These are phyloP conservation scores for Keithomyces neogunnii DNA, from an alignment of 2,329 filamentous ascomycete genomes.

Conservation along the genomic window DNA sequence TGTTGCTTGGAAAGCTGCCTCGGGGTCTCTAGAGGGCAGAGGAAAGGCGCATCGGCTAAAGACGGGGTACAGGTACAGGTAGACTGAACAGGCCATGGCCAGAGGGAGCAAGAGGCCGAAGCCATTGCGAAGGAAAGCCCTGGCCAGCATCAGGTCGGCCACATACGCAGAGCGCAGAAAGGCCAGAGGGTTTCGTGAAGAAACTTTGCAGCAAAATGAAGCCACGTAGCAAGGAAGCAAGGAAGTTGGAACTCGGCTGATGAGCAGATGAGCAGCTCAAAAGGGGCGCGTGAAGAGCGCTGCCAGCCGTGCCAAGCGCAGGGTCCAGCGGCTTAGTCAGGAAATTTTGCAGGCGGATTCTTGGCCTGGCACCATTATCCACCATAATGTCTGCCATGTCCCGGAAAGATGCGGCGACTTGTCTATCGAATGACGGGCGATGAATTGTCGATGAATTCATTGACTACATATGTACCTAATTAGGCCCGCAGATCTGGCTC, in stretches of 20 bases:
- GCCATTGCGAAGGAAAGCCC: slow-evolving; percentile 46
- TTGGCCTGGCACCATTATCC: too few relatives aligned
- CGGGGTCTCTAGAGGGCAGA: slow-evolving; percentile 28
- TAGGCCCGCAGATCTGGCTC: too few relatives aligned
- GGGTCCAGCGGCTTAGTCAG: background rate
- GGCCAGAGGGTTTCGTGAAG: background rate
- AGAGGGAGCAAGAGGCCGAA: slow-evolving; percentile 49
- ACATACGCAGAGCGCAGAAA: slow-evolving; percentile 20
- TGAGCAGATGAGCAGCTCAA: too few relatives aligned
- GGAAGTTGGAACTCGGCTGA: background rate
- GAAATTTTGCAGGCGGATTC: background rate
- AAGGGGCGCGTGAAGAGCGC: background rate
- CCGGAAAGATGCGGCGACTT: too few relatives aligned
- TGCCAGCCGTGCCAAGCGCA: background rate
- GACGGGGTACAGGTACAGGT: slow-evolving; percentile 81
- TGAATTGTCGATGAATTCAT: too few relatives aligned
- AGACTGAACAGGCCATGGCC: slow-evolving; percentile 61
- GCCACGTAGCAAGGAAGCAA: background rate
- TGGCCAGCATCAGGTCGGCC: slow-evolving; percentile 42
- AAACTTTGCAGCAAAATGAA: background rate
- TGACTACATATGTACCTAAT: too few relatives aligned
- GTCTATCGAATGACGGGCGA: too few relatives aligned
- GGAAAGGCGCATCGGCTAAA: slow-evolving; percentile 79
- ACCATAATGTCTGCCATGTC: too few relatives aligned
- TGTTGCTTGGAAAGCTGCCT: slow-evolving; percentile 25